phyloP scores from a whole-genome alignment of 805 yeast species.

The Limtongia smithiae region DNA sequence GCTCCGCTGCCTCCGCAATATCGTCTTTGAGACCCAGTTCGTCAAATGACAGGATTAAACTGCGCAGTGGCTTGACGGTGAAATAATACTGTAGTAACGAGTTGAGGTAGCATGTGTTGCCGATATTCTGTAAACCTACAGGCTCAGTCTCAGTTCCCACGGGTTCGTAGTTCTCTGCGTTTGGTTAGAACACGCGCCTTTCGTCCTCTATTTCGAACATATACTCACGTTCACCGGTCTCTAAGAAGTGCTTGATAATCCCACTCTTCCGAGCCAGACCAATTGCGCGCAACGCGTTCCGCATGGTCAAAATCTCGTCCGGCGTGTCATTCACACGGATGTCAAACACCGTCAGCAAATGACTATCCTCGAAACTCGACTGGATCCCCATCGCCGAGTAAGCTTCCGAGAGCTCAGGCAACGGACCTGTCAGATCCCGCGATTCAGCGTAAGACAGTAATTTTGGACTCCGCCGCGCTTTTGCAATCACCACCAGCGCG shows the following conservation, averaged over 20 bases:
- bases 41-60: slow-evolving; percentile 55
- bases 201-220: not conserved
- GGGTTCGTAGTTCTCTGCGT: slow-evolving; percentile 6
- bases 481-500: slow-evolving; percentile 37
- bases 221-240: slow-evolving; percentile 20
- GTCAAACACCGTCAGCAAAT: slow-evolving; percentile 33
- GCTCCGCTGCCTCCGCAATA: slow-evolving; percentile 26
- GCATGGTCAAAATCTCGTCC: slow-evolving; percentile 52
- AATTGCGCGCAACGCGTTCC: slow-evolving; percentile 59
- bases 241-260: slow-evolving; percentile 54
- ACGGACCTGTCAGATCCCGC: slow-evolving; percentile 17
- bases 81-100: slow-evolving; percentile 88
- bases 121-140: slow-evolving; percentile 88
- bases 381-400: slow-evolving; percentile 28
- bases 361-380: slow-evolving; percentile 15
- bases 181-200: not conserved
- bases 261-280: slow-evolving; percentile 58
- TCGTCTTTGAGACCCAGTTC: slow-evolving; percentile 5
- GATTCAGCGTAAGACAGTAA: slow-evolving; percentile 35
- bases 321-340: slow-evolving; percentile 43
- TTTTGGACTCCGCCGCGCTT: slow-evolving; percentile 31
- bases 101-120: slow-evolving; percentile 92
- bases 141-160: slow-evolving; percentile 53
- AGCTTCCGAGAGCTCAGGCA: slow-evolving; percentile 26
- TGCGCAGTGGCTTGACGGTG: slow-evolving; percentile 75